A percentile compares a stretch with the other conserved stretches of the same genome.
Evolutionary conservation across 1,139 yeast genomes (phyloP).

Genomic region (Debaryomyces robertsiae): DNA sequence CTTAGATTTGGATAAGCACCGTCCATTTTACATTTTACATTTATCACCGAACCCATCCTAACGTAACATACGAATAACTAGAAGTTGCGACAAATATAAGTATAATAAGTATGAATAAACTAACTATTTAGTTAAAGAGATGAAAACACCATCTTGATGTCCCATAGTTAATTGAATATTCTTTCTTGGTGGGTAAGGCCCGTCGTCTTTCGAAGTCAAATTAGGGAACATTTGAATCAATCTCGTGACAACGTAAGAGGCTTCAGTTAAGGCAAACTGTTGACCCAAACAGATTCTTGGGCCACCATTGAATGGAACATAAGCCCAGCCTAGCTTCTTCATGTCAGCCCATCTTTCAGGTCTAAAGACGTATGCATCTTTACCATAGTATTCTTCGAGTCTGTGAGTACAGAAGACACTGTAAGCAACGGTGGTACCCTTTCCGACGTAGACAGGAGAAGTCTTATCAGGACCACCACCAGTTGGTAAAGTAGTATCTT

Average conservation of each 20-base stretch:
- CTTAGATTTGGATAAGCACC: too few relatives aligned
- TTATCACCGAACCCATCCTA: too few relatives aligned
- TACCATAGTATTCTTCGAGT: constrained; percentile 46
- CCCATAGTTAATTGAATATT: constrained; percentile 31
- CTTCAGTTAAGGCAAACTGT: constrained; percentile 62
- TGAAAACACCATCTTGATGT: constrained; percentile 23
- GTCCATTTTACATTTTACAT: too few relatives aligned
- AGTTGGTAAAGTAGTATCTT: constrained; percentile 50
- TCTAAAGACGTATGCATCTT: constrained; percentile 46
- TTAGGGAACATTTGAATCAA: constrained; percentile 45
- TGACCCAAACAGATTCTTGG: constrained; percentile 65
- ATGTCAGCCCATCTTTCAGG: constrained; percentile 54
- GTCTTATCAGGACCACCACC: constrained; percentile 53
- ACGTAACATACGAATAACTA: too few relatives aligned
- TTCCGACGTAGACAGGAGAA: constrained; percentile 46
- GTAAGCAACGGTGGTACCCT: constrained; percentile 50
- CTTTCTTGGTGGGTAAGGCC: constrained; percentile 28
- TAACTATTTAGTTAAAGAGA: constrained; percentile 10
- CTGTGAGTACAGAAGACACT: constrained; percentile 51
- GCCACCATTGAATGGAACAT: constrained; percentile 62
- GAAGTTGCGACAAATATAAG: background rate
- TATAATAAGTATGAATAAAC: background rate
- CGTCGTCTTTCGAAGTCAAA: constrained; percentile 24
- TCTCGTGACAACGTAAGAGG: constrained; percentile 49
- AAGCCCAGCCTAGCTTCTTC: constrained; percentile 52